Evolutionary conservation across 2,329 filamentous ascomycete genomes (phyloP).

Genomic region (Didymella segeticola): DNA sequence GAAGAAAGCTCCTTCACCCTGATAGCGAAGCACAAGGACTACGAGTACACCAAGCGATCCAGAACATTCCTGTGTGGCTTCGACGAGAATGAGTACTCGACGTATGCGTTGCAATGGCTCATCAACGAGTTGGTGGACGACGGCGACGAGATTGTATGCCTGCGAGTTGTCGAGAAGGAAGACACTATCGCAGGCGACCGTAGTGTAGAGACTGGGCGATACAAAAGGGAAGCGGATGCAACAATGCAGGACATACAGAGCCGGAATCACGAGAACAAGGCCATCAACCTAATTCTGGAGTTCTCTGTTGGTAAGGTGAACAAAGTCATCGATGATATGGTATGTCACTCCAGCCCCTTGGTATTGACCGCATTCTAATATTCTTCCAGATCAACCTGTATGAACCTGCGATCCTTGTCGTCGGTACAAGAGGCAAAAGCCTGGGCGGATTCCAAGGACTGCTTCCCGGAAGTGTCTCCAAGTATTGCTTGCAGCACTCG

Average conservation of each 20-base stretch:
- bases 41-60: constrained; percentile 78
- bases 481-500: constrained; percentile 93
- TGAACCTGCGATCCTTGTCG: constrained; percentile 87
- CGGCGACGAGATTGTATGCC: constrained; percentile 90
- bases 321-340: constrained; percentile 88
- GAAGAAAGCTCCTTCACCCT: constrained; percentile 73
- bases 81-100: constrained; percentile 89
- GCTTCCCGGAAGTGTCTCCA: constrained; percentile 87
- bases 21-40: constrained; percentile 85
- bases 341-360: constrained; percentile 48
- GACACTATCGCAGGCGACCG: constrained; percentile 69
- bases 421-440: constrained; percentile 85
- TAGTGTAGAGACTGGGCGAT: constrained; percentile 69
- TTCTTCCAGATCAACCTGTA: constrained; percentile 79
- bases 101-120: constrained; percentile 91
- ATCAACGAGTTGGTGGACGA: constrained; percentile 92
- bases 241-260: constrained; percentile 78
- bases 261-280: constrained; percentile 82
- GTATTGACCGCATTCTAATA: constrained; percentile 11
- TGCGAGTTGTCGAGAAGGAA: constrained; percentile 86
- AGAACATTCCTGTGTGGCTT: constrained; percentile 90
- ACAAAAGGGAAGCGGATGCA: constrained; percentile 76
- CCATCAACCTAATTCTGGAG: constrained; percentile 84
- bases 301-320: constrained; percentile 89
- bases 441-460: constrained; percentile 86